A percentile compares a stretch with the other conserved stretches of the same genome.
phyloP scores from a whole-genome alignment of 2,329 filamentous ascomycete genomes.

The Cordyceps javanica region DNA sequence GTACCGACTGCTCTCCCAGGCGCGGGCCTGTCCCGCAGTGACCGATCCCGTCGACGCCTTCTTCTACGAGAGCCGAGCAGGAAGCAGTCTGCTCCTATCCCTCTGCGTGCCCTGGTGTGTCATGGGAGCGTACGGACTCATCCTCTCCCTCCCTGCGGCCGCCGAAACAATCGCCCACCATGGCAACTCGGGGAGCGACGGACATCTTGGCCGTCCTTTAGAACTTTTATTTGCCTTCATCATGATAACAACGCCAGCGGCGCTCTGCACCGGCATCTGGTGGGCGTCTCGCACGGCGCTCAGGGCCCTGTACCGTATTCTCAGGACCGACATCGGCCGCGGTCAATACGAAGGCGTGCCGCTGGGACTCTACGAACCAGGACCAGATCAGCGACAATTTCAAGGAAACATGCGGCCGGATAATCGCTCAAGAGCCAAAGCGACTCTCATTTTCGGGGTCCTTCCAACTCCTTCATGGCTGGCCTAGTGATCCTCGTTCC shows the following conservation, averaged over 20 bases:
- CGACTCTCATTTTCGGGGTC: neutral
- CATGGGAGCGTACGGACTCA: neutral
- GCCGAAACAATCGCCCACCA: neutral
- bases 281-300: constrained; percentile 7
- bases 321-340: neutral
- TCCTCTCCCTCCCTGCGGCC: neutral
- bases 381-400: neutral
- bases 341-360: neutral
- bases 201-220: neutral
- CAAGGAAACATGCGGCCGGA: neutral
- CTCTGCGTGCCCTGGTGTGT: constrained; percentile 2
- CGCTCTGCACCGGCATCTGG: neutral
- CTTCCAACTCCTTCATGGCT: neutral
- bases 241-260: neutral
- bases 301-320: constrained; percentile 5
- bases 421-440: neutral
- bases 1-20: neutral
- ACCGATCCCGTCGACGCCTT: constrained; percentile 1
- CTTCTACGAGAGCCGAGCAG: neutral
- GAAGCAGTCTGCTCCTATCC: neutral
- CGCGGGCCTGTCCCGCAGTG: neutral
- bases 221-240: neutral
- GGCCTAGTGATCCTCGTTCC: too few species aligned
- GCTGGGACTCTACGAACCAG: neutral
- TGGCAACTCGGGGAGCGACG: neutral